Evolutionary conservation across 1,284 basidiomycete genomes (phyloP).

Genomic region (Lentinus polychrous): DNA sequence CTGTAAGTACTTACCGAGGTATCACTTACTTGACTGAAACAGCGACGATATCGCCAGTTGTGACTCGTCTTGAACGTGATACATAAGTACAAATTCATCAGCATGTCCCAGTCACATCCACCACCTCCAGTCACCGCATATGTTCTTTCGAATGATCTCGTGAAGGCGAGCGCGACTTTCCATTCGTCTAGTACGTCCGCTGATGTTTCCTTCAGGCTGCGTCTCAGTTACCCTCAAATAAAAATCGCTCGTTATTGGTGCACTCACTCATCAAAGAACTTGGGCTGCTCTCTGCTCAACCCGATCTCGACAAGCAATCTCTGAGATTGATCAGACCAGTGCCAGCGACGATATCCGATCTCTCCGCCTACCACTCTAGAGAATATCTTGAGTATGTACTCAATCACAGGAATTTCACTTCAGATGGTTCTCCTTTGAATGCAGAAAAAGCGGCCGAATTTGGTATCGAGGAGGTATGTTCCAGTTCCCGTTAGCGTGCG

Average conservation of each 20-base stretch:
- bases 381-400: conserved; percentile 54
- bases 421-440: conserved; percentile 7
- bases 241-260: conserved; percentile 71
- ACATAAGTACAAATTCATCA: neutral
- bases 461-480: conserved; percentile 62
- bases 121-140: conserved; percentile 31
- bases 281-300: conserved; percentile 39
- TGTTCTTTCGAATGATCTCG: conserved; percentile 51
- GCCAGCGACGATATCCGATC: conserved; percentile 43
- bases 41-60: too few relatives aligned
- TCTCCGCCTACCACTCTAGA: conserved; percentile 48
- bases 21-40: too few relatives aligned
- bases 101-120: neutral
- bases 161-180: conserved; percentile 29
- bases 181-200: conserved; percentile 9
- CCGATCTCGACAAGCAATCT: conserved; percentile 16
- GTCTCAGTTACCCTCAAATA: conserved; percentile 77
- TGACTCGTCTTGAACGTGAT: too few relatives aligned
- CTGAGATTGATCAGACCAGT: conserved; percentile 46
- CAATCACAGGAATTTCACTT: conserved; percentile 21
- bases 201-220: conserved; percentile 36
- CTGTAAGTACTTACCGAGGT: too few relatives aligned
- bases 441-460: conserved; percentile 32
- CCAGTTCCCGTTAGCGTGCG: neutral
- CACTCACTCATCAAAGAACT: conserved; percentile 64